Evolutionary conservation across 768 basidiomycete species (phyloP).

Genomic region (Rhodocollybia butyracea): DNA sequence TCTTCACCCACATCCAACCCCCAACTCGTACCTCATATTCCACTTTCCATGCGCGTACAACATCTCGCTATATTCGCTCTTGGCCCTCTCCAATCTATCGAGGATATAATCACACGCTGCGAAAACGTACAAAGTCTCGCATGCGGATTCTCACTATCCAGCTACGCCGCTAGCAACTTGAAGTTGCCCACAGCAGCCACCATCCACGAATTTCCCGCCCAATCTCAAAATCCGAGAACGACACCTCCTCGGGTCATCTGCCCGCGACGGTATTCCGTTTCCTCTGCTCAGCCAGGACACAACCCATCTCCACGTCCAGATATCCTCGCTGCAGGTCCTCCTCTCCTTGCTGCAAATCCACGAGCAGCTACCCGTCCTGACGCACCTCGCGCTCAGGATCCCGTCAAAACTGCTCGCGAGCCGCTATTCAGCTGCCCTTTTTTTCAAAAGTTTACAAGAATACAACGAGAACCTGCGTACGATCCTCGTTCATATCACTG

Average conservation of each 20-base stretch:
- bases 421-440: background rate
- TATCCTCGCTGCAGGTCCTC: slow-evolving; percentile 15
- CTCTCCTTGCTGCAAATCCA: slow-evolving; percentile 16
- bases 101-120: slow-evolving; percentile 26
- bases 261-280: slow-evolving; percentile 33
- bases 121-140: slow-evolving; percentile 28
- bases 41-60: slow-evolving; percentile 19
- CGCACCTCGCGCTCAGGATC: slow-evolving; percentile 24
- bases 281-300: slow-evolving; percentile 24
- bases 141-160: slow-evolving; percentile 31
- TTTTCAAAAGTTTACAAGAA: slow-evolving; percentile 1
- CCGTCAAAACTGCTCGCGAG: slow-evolving; percentile 3
- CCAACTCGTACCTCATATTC: background rate
- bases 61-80: slow-evolving; percentile 33
- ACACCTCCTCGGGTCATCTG: slow-evolving; percentile 30
- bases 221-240: slow-evolving; percentile 22
- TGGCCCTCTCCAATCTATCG: slow-evolving; percentile 29
- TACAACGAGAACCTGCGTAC: background rate
- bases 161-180: slow-evolving; percentile 16
- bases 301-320: slow-evolving; percentile 30
- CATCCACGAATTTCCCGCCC: slow-evolving; percentile 3
- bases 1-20: slow-evolving; percentile 15
- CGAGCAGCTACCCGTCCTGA: slow-evolving; percentile 21
- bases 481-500: slow-evolving; percentile 5
- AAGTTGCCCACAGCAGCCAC: slow-evolving; percentile 5